Evolutionary conservation across 2,329 filamentous ascomycete genomes (phyloP), one percentile per base, ranked within the genome.

Genomic region (Apiospora arundinis): DNA sequence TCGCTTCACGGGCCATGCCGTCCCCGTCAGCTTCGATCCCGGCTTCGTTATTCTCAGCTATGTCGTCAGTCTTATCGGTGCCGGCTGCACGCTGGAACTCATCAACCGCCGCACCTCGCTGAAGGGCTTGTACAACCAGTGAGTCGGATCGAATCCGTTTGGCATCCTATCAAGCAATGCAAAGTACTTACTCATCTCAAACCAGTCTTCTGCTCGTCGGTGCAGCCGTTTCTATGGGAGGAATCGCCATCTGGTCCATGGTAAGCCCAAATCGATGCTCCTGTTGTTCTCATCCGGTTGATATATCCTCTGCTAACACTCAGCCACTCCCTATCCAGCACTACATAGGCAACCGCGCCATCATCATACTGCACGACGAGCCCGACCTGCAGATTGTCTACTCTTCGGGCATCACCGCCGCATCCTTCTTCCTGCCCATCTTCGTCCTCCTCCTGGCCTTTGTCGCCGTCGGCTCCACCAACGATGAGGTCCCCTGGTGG

Each of bases 361-460:
- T 95, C 73, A 84, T 92, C 37, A 87, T 97, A 25, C 91, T 87
- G 48, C 75, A 90, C 74, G 92, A 92, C 52, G 82, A 89, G 72
- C 73, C 83, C 14, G 83, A 88, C 44, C 84, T 94, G 14, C 93
- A 95, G 74, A 91, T 96, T 67, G 87, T 89, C 45, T 97, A 96
- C 84, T 93, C 88, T 69, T 84, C 89, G 69, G 88, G 88, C 40
- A 93, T 91, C 78, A 96, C 93, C 0, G 90, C 90, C 0, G 82
- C 95, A 9, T 97, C 94, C 0, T 94, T 95, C 76, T 92, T 97
- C 76, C 84, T 97, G 16, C 93, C 94, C 0, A 91, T 97, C 66
- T 74, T 92, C 42, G 93, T 95, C 28, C 86, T 97, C 4, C 86
- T 93, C 23, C 79, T 89, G 8, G 93, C 93, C 25, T 95, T 97